phyloP scores from a whole-genome alignment of 1,284 basidiomycete species.

The Leccinum fuscescens region DNA sequence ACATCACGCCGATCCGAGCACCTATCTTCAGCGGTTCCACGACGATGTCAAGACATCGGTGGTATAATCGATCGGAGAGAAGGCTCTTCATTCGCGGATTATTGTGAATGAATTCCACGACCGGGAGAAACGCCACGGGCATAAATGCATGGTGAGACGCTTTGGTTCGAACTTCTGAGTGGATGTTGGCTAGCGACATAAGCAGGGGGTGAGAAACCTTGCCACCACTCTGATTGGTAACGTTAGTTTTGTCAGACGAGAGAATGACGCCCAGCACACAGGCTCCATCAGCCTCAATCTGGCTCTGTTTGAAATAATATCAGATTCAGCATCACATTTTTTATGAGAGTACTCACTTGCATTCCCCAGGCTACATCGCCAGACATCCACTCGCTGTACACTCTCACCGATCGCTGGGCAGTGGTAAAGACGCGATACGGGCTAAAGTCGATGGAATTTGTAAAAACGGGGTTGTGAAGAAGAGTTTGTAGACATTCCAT shows the following conservation, averaged over 20 bases:
- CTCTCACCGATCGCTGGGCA: not conserved
- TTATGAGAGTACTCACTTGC: not conserved
- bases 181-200: slow-evolving; percentile 34
- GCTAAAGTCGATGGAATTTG: not conserved
- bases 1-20: not conserved
- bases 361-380: not conserved
- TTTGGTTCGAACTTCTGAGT: slow-evolving; percentile 30
- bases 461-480: not conserved
- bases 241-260: slow-evolving; percentile 34
- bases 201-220: slow-evolving; percentile 13
- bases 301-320: not conserved
- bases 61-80: not conserved
- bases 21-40: not conserved
- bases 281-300: not conserved
- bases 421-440: not conserved
- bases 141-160: slow-evolving; percentile 28
- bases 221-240: slow-evolving; percentile 33
- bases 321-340: not conserved
- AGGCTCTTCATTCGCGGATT: not conserved
- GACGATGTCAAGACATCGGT: not conserved
- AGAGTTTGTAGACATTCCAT: not conserved
- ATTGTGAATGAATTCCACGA: slow-evolving; percentile 26
- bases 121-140: slow-evolving; percentile 31
- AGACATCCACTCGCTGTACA: not conserved
- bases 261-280: slow-evolving; percentile 21